Conservation (phyloP, 1,139 yeast species). For the Waltiozyma sp. region DNA sequence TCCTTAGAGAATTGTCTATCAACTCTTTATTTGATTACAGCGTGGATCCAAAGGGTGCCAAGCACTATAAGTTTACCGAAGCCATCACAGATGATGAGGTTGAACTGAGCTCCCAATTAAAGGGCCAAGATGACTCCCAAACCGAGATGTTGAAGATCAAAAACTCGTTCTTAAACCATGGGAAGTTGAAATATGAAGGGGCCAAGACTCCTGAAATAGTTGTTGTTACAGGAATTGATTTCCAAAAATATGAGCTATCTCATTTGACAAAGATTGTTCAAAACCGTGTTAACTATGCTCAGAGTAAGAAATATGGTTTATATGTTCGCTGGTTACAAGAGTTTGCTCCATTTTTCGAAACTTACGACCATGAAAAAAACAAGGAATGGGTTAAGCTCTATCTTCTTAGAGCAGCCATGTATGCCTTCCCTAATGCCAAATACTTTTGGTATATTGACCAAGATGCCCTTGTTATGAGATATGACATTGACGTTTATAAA, state of each 20-base stretch:
- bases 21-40: slow-evolving; percentile 37
- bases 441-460: slow-evolving; percentile 82
- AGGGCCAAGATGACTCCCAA: slow-evolving; percentile 23
- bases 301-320: slow-evolving; percentile 60
- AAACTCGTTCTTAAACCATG: slow-evolving; percentile 52
- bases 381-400: slow-evolving; percentile 52
- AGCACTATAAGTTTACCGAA: slow-evolving; percentile 38
- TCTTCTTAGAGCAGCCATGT: slow-evolving; percentile 68
- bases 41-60: slow-evolving; percentile 30
- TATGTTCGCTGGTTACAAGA: slow-evolving; percentile 80
- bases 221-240: slow-evolving; percentile 75
- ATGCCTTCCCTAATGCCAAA: slow-evolving; percentile 74
- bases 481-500: slow-evolving; percentile 43
- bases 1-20: slow-evolving; percentile 44
- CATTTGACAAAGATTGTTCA: slow-evolving; percentile 59
- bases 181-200: slow-evolving; percentile 42
- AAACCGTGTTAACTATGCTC: slow-evolving; percentile 76
- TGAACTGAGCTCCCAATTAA: slow-evolving; percentile 28
- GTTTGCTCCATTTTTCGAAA: slow-evolving; percentile 47
- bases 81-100: slow-evolving; percentile 22
- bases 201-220: slow-evolving; percentile 52
- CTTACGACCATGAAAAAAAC: slow-evolving; percentile 8
- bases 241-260: slow-evolving; percentile 49
- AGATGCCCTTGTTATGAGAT: slow-evolving; percentile 59
- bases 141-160: slow-evolving; percentile 30